Percentiles rank a stretch among this genome's conserved stretches.
phyloP scores from a whole-genome alignment of 345 rosid genomes.

The Aethionema arabicum region DNA sequence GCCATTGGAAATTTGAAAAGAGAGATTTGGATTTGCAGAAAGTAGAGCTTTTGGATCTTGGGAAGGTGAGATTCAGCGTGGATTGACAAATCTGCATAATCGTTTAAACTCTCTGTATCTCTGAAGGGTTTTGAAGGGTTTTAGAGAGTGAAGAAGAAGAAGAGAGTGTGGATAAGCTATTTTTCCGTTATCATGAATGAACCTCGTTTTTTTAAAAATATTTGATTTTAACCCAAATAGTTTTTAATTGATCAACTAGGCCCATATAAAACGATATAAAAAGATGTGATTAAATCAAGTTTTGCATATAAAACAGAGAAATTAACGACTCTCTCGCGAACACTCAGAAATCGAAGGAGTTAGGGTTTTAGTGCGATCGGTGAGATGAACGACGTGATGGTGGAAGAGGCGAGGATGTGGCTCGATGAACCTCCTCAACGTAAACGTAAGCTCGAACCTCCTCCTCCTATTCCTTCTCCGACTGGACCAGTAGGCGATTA shows the following conservation, averaged over 20 bases:
- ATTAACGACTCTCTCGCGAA: no score
- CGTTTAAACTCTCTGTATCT: background rate
- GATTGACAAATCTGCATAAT: slow-evolving; percentile 60
- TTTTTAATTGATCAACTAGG: background rate
- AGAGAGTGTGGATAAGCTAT: slow-evolving; percentile 29
- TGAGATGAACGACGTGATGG: slow-evolving; percentile 5
- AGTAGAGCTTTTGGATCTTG: slow-evolving; percentile 48
- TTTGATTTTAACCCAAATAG: background rate
- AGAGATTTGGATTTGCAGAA: slow-evolving; percentile 31
- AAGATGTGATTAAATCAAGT: no score
- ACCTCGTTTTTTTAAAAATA: background rate
- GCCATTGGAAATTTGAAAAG: slow-evolving; percentile 16
- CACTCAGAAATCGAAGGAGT: no score
- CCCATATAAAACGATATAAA: no score
- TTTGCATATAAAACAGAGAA: no score
- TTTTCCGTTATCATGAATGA: background rate
- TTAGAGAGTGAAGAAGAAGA: slow-evolving; percentile 22
- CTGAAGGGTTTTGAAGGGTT: slow-evolving; percentile 25
- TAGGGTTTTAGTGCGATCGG: no score
- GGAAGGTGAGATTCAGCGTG: slow-evolving; percentile 43
- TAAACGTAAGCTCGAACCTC: slow-evolving; percentile 2
- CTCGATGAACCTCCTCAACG: background rate
- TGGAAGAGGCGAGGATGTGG: background rate
- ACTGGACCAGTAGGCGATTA: background rate
- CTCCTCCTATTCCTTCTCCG: background rate